Base-by-base conservation (phyloP, 306 rosid genomes). In the Begonia peltatifolia region DNA sequence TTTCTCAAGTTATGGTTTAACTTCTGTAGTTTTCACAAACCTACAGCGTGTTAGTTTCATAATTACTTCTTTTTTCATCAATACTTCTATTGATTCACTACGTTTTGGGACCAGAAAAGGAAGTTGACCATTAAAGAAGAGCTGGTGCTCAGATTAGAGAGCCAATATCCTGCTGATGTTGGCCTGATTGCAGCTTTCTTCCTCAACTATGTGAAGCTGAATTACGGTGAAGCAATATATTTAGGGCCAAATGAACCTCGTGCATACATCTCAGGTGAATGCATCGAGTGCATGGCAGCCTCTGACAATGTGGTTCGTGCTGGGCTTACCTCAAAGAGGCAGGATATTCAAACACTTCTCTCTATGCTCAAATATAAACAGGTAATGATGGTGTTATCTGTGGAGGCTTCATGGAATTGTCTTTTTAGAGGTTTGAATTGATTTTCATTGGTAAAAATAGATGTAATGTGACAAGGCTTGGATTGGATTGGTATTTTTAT, bases 121-220 rank as follows among this genome's bases (percentile, higher is more conserved):
- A 74, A 68, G 55, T 72, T 90, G 75, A 80, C 92, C 17, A 84
- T 75, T 6, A 83, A 90, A 80, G 94, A 90, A 68, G 71, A 51
- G 46, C 65, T 90, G 60, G 92, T 76, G 42, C 73, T 90, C 72
- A 80, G 17, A 60, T 55, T 90, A 71, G 99, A 83, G 69, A 80
- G 62, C 64, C 95, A 86, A 61, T 86, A 85, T 73, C 94, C 92
- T 10, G 79, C 71, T 52, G 99, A 71, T 30, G 68, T 71, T 12
- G 76, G 76, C 18, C 47, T 68, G 25, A 56, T 65, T 42, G 64
- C 76, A 20, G 68, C 68, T 5, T 71, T 66, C 50, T 71, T 71
- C 56, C 51, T 71, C 5, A 71, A 71, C 51, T 66, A 71, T 47
- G 76, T 71, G 62, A 62, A 66, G 68, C 63, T 71, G 25, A 66